phyloP scores from a whole-genome alignment of 2,329 filamentous ascomycete species.

The Aspergillus sp. region DNA sequence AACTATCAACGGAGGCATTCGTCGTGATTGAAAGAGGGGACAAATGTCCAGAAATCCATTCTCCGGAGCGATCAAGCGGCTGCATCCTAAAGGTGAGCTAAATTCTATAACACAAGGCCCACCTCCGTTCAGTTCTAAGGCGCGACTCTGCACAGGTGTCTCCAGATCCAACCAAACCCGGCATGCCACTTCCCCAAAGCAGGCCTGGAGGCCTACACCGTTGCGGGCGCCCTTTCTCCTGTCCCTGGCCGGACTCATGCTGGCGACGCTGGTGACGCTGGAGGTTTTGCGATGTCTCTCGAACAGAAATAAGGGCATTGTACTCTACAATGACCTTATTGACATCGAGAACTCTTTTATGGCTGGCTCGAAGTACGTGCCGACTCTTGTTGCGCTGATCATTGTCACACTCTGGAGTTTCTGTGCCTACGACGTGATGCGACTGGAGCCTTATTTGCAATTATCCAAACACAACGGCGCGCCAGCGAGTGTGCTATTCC shows the following conservation, averaged over 20 bases:
- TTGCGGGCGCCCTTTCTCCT: slow-evolving; percentile 14
- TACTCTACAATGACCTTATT: background rate
- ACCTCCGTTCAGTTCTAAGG: background rate
- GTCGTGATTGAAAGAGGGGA: background rate
- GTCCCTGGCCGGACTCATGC: slow-evolving; percentile 10
- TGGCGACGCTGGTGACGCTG: slow-evolving; percentile 9
- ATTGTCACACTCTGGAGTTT: slow-evolving; percentile 17
- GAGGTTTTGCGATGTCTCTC: slow-evolving; percentile 17
- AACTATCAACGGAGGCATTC: background rate
- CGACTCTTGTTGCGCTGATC: slow-evolving; percentile 16
- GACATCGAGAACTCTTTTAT: background rate
- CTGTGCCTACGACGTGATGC: slow-evolving; percentile 18
- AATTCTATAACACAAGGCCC: background rate
- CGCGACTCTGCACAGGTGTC: background rate
- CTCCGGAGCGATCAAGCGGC: background rate
- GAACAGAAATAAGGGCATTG: background rate
- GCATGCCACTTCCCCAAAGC: background rate
- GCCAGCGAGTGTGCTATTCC: slow-evolving; percentile 17
- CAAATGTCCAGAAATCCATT: background rate
- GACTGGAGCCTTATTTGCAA: slow-evolving; percentile 23
- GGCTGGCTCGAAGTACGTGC: slow-evolving; percentile 15
- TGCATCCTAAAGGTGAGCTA: background rate
- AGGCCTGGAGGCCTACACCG: slow-evolving; percentile 1
- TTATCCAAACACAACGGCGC: slow-evolving; percentile 12
- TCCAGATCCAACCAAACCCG: background rate